phyloP scores from a whole-genome alignment of 805 yeast genomes.

The Starmerella tilneyi region DNA sequence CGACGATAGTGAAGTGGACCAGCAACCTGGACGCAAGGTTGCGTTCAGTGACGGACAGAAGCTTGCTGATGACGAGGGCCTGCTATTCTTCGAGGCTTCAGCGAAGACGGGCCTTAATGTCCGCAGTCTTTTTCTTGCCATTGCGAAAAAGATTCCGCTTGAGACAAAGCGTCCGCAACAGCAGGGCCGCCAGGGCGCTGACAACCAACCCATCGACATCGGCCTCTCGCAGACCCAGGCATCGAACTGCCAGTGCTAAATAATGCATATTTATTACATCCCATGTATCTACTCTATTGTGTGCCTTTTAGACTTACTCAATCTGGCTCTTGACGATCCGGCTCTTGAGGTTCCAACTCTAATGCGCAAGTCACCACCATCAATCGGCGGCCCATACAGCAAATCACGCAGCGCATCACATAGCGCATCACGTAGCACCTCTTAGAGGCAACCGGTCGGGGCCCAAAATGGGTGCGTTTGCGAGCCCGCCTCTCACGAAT shows the following conservation, averaged over 20 bases:
- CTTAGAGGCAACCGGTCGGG: no score
- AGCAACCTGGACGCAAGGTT: slow-evolving; percentile 50
- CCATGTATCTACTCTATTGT: slow-evolving; percentile 5
- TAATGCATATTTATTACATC: slow-evolving; percentile 9
- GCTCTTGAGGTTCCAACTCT: neutral
- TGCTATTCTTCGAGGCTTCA: slow-evolving; percentile 85
- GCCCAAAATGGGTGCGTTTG: slow-evolving; percentile 13
- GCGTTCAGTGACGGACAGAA: slow-evolving; percentile 75
- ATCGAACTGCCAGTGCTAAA: slow-evolving; percentile 24
- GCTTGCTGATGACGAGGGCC: slow-evolving; percentile 82
- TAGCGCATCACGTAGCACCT: no score
- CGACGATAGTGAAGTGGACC: slow-evolving; percentile 36
- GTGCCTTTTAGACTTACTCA: slow-evolving; percentile 5
- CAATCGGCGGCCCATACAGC: no score
- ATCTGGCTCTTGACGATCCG: no score
- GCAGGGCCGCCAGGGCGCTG: slow-evolving; percentile 25
- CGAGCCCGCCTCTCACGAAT: slow-evolving; percentile 19
- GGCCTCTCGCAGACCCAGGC: slow-evolving; percentile 19
- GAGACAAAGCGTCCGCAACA: slow-evolving; percentile 28
- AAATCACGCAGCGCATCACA: no score
- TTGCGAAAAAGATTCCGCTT: slow-evolving; percentile 78
- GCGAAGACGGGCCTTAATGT: slow-evolving; percentile 87
- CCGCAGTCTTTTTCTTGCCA: slow-evolving; percentile 79
- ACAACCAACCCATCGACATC: slow-evolving; percentile 22
- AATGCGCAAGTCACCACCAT: neutral